Evolutionary conservation across 2,329 filamentous ascomycete genomes (phyloP), one percentile per base, ranked within the genome.

Genomic region (Sclerotinia sclerotiorum): DNA sequence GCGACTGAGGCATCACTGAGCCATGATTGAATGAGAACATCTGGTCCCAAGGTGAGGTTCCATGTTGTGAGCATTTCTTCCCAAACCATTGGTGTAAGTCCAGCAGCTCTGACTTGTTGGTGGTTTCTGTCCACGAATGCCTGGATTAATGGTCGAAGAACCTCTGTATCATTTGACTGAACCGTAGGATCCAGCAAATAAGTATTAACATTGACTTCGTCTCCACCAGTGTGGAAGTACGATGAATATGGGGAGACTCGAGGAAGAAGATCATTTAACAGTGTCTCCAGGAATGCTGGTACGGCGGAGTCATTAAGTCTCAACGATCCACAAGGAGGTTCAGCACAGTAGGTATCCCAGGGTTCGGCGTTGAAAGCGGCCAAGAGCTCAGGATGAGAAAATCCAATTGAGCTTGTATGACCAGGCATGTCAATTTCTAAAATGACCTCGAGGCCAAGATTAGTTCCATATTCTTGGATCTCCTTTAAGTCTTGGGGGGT

Each of bases 151-250:
- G 93, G 91, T 75, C 87, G 84, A 49, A 97, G 81, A 19, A 94
- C 84, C 1, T 81, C 79, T 0, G 83, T 81, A 66, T 88, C 81
- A 76, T 90, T 92, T 44, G 88, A 90, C 7, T 83, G 79, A 49
- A 97, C 87, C 0, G 87, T 90, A 5, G 89, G 86, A 76, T 97
- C 93, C 15, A 94, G 84, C 52, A 82, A 82, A 76, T 92, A 94
- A 65, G 89, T 86, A 74, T 94, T 89, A 70, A 83, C 83, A 79
- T 95, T 94, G 70, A 96, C 87, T 81, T 97, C 93, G 75, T 97
- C 93, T 67, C 93, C 93, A 56, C 93, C 93, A 0, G 91, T 91
- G 80, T 97, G 93, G 82, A 94, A 96, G 80, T 94, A 87, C 8
- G 87, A 81, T 2, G 89, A 84, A 78, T 92, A 92, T 0, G 89